Conservation (phyloP, 169 alveolate genomes). For the Cryptosporidium ubiquitum region DNA sequence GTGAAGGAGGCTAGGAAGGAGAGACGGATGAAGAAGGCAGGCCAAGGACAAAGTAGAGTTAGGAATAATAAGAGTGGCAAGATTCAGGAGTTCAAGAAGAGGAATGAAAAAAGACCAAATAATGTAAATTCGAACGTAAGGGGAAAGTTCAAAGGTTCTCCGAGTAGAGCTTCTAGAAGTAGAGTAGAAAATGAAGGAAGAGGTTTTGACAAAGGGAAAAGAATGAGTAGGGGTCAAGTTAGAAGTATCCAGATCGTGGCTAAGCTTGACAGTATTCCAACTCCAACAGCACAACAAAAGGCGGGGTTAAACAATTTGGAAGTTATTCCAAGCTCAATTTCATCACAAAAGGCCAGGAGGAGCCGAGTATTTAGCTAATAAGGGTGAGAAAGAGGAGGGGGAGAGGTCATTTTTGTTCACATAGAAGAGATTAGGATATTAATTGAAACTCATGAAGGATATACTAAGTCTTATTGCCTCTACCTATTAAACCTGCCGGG, state of each 20-base stretch:
- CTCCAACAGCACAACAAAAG: conserved; percentile 68
- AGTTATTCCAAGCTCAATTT: conserved; percentile 42
- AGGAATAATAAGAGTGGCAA: neutral
- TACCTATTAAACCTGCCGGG: conserved; percentile 20
- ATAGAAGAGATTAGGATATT: neutral
- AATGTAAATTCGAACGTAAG: neutral
- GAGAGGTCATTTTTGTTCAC: neutral
- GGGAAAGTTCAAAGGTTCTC: neutral
- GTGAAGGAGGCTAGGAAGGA: conserved; percentile 27
- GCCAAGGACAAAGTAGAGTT: neutral
- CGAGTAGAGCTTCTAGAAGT: neutral
- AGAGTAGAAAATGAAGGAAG: conserved; percentile 10
- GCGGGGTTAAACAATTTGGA: conserved; percentile 41
- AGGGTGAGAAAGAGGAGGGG: neutral
- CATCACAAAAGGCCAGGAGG: conserved; percentile 24
- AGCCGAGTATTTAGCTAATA: conserved; percentile 9
- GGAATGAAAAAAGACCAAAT: neutral
- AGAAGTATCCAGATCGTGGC: conserved; percentile 57
- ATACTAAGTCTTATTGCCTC: neutral
- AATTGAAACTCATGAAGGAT: neutral
- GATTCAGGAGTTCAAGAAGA: neutral
- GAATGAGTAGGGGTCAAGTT: conserved; percentile 3
- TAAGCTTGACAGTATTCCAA: conserved; percentile 34
- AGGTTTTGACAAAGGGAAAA: neutral
- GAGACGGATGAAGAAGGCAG: conserved; percentile 5